phyloP scores from a whole-genome alignment of 495 filamentous ascomycete species.

The Penicillium steckii region DNA sequence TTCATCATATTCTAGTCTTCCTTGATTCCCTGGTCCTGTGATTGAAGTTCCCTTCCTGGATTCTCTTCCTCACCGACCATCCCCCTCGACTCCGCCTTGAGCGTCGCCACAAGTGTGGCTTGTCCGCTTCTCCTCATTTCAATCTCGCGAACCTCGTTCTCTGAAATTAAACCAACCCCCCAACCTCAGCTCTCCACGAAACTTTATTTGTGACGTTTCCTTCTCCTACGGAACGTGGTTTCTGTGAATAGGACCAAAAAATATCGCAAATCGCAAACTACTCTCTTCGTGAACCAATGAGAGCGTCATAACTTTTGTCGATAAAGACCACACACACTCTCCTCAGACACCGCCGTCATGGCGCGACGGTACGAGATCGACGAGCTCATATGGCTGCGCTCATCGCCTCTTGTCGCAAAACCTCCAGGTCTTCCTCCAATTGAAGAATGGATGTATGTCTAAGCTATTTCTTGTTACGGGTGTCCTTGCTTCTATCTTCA shows the following conservation, averaged over 20 bases:
- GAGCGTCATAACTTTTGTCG: slow-evolving; percentile 25
- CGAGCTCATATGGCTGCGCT: slow-evolving; percentile 71
- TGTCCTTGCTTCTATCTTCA: slow-evolving; percentile 15
- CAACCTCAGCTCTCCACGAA: background rate
- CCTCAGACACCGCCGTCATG: slow-evolving; percentile 38
- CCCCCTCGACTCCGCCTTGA: slow-evolving; percentile 26
- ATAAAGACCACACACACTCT: slow-evolving; percentile 27
- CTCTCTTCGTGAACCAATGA: slow-evolving; percentile 31
- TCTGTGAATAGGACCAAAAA: no score
- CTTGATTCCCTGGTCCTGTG: no score
- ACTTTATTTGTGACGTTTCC: background rate
- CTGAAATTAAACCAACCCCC: background rate
- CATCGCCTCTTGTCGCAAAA: slow-evolving; percentile 83
- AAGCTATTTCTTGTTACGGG: background rate
- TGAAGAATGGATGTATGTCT: slow-evolving; percentile 88
- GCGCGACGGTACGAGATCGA: slow-evolving; percentile 73
- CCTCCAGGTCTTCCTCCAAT: slow-evolving; percentile 78
- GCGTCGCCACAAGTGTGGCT: slow-evolving; percentile 38
- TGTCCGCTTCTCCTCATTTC: slow-evolving; percentile 26
- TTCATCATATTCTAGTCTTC: background rate
- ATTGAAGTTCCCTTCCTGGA: background rate
- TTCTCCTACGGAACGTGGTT: background rate
- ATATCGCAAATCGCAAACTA: background rate
- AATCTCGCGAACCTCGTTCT: slow-evolving; percentile 1
- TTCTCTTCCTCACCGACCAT: slow-evolving; percentile 20